Base-by-base conservation (phyloP, 2,329 filamentous ascomycete species). In the Penicillium sp. region DNA sequence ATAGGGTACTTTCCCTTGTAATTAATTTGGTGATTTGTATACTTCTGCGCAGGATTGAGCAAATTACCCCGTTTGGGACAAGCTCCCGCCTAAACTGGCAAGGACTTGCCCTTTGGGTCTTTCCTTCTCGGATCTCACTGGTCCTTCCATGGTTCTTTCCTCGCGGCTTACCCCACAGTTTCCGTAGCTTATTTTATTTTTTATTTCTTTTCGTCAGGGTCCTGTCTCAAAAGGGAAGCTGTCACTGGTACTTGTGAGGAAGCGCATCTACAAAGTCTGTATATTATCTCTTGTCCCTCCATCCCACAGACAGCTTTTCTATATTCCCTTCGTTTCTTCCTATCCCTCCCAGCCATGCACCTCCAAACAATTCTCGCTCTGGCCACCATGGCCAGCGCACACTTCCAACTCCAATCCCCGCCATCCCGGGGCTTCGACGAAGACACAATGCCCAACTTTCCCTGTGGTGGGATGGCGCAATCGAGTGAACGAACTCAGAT, bases 381-480 rank as follows among this genome's bases (percentile, higher is more conserved):
- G 51, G 69, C 77, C 43, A 74, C 79, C 51, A 61, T 80, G 42
- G 73, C 75, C 16, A 71, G 80, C 36, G 83, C 83, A 14, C 84
- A 87, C 66, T 86, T 85, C 74, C 66, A 75, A 3, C 76, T 87
- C 68, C 68, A 76, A 31, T 85, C 78, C 59, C 84, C 84, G 10
- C 56, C 72, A 14, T 68, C 74, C 55, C 80, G 83, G 50, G 83
- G 81, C 24, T 77, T 76, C 63, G 64, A 76, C 34, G 76, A 80
- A 54, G 76, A 81, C 54, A 78, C 68, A 9, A 78, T 81, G 58
- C 56, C 65, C 52, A 74, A 60, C 11, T 79, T 77, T 63, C 78
- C 78, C 52, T 85, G 83, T 63, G 82, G 82, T 52, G 79, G 80
- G 48, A 74, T 79, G 60, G 67, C 79, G 58, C 71, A 70, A 45